Conservation (phyloP, 352 stramenopile genomes). For the Pythium inflatum region DNA sequence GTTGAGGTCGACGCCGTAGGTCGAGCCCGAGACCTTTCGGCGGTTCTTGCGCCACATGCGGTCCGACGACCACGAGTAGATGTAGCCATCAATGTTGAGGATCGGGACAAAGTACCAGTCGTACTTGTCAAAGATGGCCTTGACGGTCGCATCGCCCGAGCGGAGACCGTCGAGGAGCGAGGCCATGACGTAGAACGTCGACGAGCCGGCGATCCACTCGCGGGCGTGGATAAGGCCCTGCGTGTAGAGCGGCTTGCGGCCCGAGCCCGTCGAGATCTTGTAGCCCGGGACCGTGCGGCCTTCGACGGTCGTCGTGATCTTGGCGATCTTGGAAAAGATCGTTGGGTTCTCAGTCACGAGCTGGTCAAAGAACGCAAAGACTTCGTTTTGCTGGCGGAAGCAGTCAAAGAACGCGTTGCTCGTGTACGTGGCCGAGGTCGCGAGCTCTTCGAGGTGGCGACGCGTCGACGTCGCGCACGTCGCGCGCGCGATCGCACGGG, state of each 20-base stretch:
- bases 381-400: conserved; percentile 35
- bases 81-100: conserved; percentile 41
- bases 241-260: conserved; percentile 34
- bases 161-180: conserved; percentile 33
- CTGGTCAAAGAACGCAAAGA: conserved; percentile 35
- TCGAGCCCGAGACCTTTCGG: conserved; percentile 11
- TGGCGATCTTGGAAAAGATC: conserved; percentile 37
- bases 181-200: conserved; percentile 37
- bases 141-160: conserved; percentile 24
- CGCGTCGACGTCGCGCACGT: conserved; percentile 11
- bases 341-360: conserved; percentile 35
- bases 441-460: conserved; percentile 13
- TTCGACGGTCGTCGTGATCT: conserved; percentile 34
- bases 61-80: conserved; percentile 23
- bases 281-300: conserved; percentile 33
- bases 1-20: conserved; percentile 41
- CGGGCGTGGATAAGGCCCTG: conserved; percentile 40
- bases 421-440: conserved; percentile 30
- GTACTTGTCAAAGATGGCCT: conserved; percentile 36
- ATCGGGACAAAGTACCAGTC: conserved; percentile 46
- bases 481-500: not conserved
- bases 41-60: conserved; percentile 46
- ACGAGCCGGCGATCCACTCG: conserved; percentile 40
- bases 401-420: conserved; percentile 45
- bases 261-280: conserved; percentile 38